phyloP scores from a whole-genome alignment of 116 monocot species.

The Trichopus zeylanicus region DNA sequence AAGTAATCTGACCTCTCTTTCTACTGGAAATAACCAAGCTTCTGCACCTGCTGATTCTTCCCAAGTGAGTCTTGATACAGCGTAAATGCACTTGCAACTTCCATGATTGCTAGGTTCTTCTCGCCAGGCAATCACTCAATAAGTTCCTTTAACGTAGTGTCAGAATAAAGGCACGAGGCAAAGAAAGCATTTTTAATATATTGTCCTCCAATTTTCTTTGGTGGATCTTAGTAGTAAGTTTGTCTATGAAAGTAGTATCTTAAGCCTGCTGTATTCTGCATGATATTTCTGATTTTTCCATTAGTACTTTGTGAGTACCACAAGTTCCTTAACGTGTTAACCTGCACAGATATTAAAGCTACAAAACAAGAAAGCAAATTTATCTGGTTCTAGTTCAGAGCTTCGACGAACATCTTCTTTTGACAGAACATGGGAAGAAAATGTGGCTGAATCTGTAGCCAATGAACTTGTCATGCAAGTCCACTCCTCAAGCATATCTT shows the following conservation, averaged over 20 bases:
- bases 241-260: not conserved
- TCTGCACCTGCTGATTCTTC: constrained; percentile 46
- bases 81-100: not conserved
- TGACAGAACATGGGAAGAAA: constrained; percentile 73
- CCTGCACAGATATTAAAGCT: constrained; percentile 49
- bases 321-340: constrained; percentile 1
- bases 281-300: not conserved
- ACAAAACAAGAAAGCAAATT: constrained; percentile 56
- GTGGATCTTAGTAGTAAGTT: not conserved
- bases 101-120: too few species aligned
- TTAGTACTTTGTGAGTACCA: too few species aligned
- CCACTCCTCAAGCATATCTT: constrained; percentile 34
- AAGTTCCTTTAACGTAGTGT: too few species aligned
- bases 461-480: constrained; percentile 51
- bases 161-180: not conserved
- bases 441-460: constrained; percentile 37
- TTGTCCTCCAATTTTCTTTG: not conserved
- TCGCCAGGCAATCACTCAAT: too few species aligned
- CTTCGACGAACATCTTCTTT: constrained; percentile 69
- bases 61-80: constrained; percentile 42
- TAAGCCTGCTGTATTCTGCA: not conserved
- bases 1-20: constrained; percentile 17
- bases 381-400: constrained; percentile 59
- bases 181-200: not conserved
- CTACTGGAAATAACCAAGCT: constrained; percentile 20